Percentiles rank a stretch among this genome's conserved stretches.
Evolutionary conservation across 768 basidiomycete genomes (phyloP).

Genomic region (Suillus fuscotomentosus): DNA sequence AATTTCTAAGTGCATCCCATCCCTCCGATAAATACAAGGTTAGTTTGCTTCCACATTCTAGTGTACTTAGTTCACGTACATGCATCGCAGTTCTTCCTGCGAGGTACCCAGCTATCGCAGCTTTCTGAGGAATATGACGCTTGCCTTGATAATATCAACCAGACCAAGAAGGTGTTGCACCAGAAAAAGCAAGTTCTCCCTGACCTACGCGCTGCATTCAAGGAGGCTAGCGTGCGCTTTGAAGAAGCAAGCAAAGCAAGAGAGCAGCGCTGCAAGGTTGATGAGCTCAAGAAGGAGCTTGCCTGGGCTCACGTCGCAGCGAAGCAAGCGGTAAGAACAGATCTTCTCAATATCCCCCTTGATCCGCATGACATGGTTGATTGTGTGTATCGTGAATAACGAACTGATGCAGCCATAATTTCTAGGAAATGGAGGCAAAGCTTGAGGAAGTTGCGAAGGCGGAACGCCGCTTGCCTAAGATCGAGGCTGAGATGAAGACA

Average conservation of each 20-base stretch:
- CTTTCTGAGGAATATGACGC: constrained; percentile 84
- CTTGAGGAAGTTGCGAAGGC: constrained; percentile 40
- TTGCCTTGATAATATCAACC: constrained; percentile 69
- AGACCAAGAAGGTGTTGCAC: constrained; percentile 61
- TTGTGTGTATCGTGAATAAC: neutral
- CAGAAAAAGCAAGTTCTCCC: constrained; percentile 79
- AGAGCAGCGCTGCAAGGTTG: constrained; percentile 64
- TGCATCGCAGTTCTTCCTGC: constrained; percentile 78
- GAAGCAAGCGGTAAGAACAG: constrained; percentile 58
- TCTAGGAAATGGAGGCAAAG: constrained; percentile 44
- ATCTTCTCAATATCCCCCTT: neutral
- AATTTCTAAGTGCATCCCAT: constrained; percentile 83
- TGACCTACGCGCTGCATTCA: constrained; percentile 61
- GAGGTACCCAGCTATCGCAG: constrained; percentile 88
- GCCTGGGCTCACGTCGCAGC: constrained; percentile 84
- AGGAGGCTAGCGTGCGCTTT: constrained; percentile 57
- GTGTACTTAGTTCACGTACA: constrained; percentile 2
- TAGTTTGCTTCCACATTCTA: constrained; percentile 14
- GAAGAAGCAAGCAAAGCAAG: constrained; percentile 74
- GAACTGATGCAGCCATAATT: neutral
- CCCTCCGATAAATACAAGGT: constrained; percentile 90
- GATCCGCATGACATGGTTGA: neutral
- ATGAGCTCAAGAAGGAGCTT: constrained; percentile 73
- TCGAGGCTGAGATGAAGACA: constrained; percentile 36
- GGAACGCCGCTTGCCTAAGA: constrained; percentile 37